Evolutionary conservation across 139 green algal species (phyloP).

Genomic region (Chlorella sp.): DNA sequence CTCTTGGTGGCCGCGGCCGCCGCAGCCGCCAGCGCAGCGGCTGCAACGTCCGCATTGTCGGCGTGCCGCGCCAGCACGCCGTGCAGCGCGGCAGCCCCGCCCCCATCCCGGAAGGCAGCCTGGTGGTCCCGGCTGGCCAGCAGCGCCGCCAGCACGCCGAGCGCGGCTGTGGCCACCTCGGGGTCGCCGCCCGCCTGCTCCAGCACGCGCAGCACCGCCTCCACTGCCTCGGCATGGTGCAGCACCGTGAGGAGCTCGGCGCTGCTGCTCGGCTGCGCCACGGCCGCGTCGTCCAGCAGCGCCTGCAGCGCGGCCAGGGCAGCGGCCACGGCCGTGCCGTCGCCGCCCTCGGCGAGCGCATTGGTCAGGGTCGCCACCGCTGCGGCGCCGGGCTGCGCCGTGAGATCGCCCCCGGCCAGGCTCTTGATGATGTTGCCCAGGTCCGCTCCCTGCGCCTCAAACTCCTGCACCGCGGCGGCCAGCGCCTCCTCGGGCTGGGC

Average conservation of each 20-base stretch:
- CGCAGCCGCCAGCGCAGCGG: constrained; percentile 28
- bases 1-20: constrained; percentile 46
- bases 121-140: constrained; percentile 10
- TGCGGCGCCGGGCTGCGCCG: background rate
- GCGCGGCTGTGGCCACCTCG: background rate
- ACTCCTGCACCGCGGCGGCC: constrained; percentile 71
- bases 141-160: background rate
- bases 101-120: background rate
- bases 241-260: constrained; percentile 5
- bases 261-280: background rate
- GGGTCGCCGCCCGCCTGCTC: background rate
- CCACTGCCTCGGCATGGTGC: background rate
- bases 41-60: constrained; percentile 18
- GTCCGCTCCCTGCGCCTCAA: constrained; percentile 72
- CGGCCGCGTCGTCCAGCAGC: background rate
- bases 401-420: constrained; percentile 37
- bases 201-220: background rate
- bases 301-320: background rate
- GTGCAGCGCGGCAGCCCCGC: background rate
- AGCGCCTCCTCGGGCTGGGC: constrained; percentile 73
- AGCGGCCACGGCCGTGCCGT: background rate
- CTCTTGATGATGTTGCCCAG: constrained; percentile 66
- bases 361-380: background rate
- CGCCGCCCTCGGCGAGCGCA: background rate
- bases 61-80: background rate